Base-by-base conservation (phyloP, 2,329 filamentous ascomycete genomes). In the Stagonosporopsis vannaccii region DNA sequence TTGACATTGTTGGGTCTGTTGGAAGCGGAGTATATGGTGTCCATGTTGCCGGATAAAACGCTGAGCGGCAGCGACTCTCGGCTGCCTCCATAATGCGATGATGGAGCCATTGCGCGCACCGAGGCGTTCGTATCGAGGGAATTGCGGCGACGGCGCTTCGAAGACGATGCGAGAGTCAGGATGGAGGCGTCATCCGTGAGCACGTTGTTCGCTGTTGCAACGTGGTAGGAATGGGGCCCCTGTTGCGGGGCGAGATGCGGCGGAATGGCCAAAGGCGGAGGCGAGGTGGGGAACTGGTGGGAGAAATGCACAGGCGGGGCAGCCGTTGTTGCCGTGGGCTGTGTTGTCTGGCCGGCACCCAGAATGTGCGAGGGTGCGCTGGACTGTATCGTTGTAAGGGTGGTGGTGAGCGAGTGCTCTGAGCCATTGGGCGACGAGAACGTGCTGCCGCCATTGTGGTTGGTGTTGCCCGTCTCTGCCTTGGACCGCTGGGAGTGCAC, bases 81-180 rank as follows among this genome's bases (percentile, higher is more conserved):
- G 68, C 89, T 92, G 39, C 90, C 90, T 40, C 91, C 91, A 82
- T 90, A 95, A 4, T 94, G 81, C 0, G 90, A 93, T 0, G 89
- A 91, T 0, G 91, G 91, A 1, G 91, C 90, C n/a, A 96, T 79
- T 2, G 91, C 91, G 39, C 91, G 89, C 35, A 95, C 90, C 0
- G 90, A 94, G 5, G 91, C 91, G 72, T 95, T 90, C 0, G 91
- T 95, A 74, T 95, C 91, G 76, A 94, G 87, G 26, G 90, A 93
- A 58, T 90, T 85, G 44, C 91, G 85, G 32, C 91, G 87, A 25
- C 88, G 85, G 33, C 89, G 86, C 77, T 94, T 92, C 62, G 89
- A 91, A 0, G 90, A 93, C 4, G 90, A 94, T 2, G 91, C 91
- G 13, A 96, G 82, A 0, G 91, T 96, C 58, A 96, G 78, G 64